phyloP scores from a whole-genome alignment of 2,329 filamentous ascomycete species.

The Emergomyces pasteurianus region DNA sequence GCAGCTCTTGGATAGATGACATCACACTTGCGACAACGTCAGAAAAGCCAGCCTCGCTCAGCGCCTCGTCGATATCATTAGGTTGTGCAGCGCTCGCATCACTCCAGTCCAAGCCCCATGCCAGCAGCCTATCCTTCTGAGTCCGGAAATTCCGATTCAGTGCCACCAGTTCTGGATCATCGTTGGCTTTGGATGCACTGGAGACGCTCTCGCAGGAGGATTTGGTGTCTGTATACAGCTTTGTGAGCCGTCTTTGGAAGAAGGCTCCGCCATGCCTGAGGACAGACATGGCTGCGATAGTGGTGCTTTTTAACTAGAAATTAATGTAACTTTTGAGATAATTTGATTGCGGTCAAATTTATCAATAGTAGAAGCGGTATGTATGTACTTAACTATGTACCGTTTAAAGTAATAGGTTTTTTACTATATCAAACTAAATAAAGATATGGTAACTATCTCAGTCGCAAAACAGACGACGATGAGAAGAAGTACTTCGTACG shows the following conservation, averaged over 20 bases:
- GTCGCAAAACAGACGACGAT: background rate
- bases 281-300: conserved; percentile 31
- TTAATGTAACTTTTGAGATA: background rate
- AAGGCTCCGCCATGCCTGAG: conserved; percentile 33
- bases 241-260: conserved; percentile 41
- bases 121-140: conserved; percentile 51
- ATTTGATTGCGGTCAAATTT: background rate
- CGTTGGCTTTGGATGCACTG: conserved; percentile 36
- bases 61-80: conserved; percentile 50
- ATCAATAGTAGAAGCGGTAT: background rate
- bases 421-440: background rate
- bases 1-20: conserved; percentile 50
- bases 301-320: background rate
- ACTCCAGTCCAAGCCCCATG: conserved; percentile 56
- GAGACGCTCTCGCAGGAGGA: conserved; percentile 46
- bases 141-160: conserved; percentile 50
- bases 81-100: conserved; percentile 45
- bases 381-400: background rate
- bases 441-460: too few species aligned
- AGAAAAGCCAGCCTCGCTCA: conserved; percentile 50
- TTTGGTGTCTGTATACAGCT: conserved; percentile 54
- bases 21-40: conserved; percentile 54
- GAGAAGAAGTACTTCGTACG: background rate
- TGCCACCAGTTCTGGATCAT: conserved; percentile 42
- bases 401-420: background rate